phyloP scores from a whole-genome alignment of 2,329 filamentous ascomycete species.

The Dothidotthia symphoricarpi region DNA sequence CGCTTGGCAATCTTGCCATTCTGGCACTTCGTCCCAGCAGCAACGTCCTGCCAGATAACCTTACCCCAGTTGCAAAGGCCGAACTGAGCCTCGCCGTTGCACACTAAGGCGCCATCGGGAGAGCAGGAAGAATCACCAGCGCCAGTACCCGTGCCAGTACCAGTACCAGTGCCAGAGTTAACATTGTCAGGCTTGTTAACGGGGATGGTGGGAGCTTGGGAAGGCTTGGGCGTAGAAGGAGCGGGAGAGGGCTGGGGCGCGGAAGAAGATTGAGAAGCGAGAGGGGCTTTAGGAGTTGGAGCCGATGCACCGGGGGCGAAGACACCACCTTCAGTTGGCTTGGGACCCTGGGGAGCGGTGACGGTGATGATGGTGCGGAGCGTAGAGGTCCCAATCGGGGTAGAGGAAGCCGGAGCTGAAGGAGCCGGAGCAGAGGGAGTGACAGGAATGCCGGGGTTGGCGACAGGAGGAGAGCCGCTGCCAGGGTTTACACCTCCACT shows the following conservation, averaged over 20 bases:
- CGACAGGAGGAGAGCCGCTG: not conserved
- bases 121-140: constrained; percentile 25
- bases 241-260: constrained; percentile 2
- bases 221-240: constrained; percentile 2
- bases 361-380: constrained; percentile 26
- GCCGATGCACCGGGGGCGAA: not conserved
- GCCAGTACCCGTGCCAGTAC: constrained; percentile 1
- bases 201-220: constrained; percentile 7
- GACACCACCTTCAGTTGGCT: constrained; percentile 1
- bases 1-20: constrained; percentile 39
- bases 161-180: no score
- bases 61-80: constrained; percentile 44
- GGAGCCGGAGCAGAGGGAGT: constrained; percentile 4
- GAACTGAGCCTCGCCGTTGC: constrained; percentile 40
- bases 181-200: constrained; percentile 1
- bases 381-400: constrained; percentile 14
- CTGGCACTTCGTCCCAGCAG: constrained; percentile 45
- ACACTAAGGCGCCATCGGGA: constrained; percentile 37
- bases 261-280: not conserved
- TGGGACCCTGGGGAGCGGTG: constrained; percentile 16
- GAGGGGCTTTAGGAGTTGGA: no score
- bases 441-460: constrained; percentile 5
- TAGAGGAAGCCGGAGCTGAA: constrained; percentile 1
- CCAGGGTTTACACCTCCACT: constrained; percentile 5
- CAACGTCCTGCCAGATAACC: constrained; percentile 42